Evolutionary conservation across 2,329 filamentous ascomycete genomes (phyloP), one percentile per base, ranked within the genome.

Genomic region (Paecilomyces variotii): DNA sequence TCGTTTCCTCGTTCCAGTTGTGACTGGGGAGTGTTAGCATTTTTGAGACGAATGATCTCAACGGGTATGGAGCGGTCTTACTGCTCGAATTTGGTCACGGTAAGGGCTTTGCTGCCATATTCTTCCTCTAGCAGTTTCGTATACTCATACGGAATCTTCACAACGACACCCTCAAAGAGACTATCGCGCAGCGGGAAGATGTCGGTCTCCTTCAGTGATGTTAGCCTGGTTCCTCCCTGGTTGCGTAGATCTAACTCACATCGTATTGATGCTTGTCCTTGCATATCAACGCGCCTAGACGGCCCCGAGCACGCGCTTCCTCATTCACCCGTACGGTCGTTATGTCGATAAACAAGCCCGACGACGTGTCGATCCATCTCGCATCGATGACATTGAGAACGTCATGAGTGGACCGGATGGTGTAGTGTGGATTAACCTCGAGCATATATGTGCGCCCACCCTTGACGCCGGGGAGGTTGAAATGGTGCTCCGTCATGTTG

Each of bases 291-390:
- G 73, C 74, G 4, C 76, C 78, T 9, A 70, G 56, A 1, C 70
- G 58, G 0, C 79, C 80, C 3, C 67, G 59, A 0, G 67, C 66
- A 53, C 76, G 70, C 5, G 71, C 73, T 0, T 70, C 71, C 14
- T 72, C 64, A 61, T 83, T 78, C 10, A 74, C 74, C 55, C 82
- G 75, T 4, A 86, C 73, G 4, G 82, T 80, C 0, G 83, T 85
- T 60, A 86, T 84, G 65, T 86, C 84, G 63, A 86, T 84, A 64
- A 84, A 86, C 0, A 86, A 68, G 0, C 84, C 84, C 0, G 80
- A 84, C 0, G 78, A 72, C 24, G 75, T 84, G 64, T 86, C 83
- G 60, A 86, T 84, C 82, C 82, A 86, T 25, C 84, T 75, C 9
- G 79, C 83, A 65, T 86, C 83, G 57, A 86, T 86, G 32, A 80